Percentiles rank a stretch among this genome's conserved stretches.
These are phyloP conservation scores for Elsinoe ampelina DNA, from an alignment of 2,329 filamentous ascomycete species.

Conservation along the genomic window DNA sequence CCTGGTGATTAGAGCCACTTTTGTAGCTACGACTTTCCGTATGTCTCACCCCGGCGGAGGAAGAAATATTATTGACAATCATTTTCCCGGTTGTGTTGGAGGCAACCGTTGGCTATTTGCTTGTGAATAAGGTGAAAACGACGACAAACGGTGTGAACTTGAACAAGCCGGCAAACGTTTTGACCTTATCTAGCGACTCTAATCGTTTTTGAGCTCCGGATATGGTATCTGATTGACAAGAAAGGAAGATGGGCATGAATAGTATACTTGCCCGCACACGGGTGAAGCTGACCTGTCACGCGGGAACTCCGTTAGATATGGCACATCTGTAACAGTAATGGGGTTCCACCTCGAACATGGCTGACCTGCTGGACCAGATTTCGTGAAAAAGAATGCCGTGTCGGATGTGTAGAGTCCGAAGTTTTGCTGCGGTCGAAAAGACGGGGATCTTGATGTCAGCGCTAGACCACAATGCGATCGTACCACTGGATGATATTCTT, in stretches of 20 bases:
- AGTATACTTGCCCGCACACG: background rate
- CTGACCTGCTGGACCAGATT: background rate
- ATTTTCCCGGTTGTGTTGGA: constrained; percentile 6
- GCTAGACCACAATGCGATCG: background rate
- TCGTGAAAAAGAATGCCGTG: background rate
- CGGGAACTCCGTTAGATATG: background rate
- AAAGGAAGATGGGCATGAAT: background rate
- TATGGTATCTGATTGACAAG: background rate
- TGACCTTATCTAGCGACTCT: constrained; percentile 10
- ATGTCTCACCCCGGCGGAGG: background rate
- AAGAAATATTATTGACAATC: constrained; percentile 3
- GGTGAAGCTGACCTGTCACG: background rate
- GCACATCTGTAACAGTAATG: constrained; percentile 3
- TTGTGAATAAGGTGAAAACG: constrained; percentile 9
- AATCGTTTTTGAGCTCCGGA: background rate
- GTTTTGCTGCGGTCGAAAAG: background rate
- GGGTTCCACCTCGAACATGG: background rate
- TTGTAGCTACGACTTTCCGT: background rate
- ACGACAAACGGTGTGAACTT: constrained; percentile 9
- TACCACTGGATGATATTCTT: background rate
- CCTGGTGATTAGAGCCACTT: background rate
- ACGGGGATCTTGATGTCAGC: constrained; percentile 10
- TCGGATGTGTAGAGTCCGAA: background rate
- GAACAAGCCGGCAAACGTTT: background rate
- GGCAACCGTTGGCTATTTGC: constrained; percentile 8